Evolutionary conservation across 768 basidiomycete species (phyloP), one percentile per base, ranked within the genome.

Genomic region (Tulasnella sp.): DNA sequence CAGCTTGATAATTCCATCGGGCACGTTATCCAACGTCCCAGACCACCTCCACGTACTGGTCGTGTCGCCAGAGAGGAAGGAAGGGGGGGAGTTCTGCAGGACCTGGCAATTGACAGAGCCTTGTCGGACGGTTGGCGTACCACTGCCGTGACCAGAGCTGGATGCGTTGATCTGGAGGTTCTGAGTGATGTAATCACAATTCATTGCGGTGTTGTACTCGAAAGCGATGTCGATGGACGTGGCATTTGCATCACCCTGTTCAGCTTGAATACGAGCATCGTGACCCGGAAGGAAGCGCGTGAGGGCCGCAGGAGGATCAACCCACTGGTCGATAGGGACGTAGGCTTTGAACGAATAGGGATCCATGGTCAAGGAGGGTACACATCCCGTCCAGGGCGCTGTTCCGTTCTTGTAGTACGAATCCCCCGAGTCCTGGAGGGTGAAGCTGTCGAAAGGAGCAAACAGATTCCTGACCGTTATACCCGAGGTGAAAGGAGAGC

Each of bases 221-320:
- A 96, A 74, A 0, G 74, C 65, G 54, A 96, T 78, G 60, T 83
- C 71, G 51, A 88, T 67, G 2, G 69, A 70, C 6, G 77, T 79
- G 0, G 77, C 77, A 25, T 79, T 80, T 55, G 77, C 70, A 23
- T 75, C 67, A 17, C 74, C 75, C 15, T 68, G 67, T 21, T 73
- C 67, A 21, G 74, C 72, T 31, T 71, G 69, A 2, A 89, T 70
- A 40, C 92, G 84, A 40, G 80, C 75, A 64, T 96, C 92, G 67
- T 96, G 92, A 1, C 92, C 91, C 0, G 92, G 92, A 2, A 69
- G 66, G 69, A 94, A 94, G 53, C 77, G 78, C 15, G 87, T 88
- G 57, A 96, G 67, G 55, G 79, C 77, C 14, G 91, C 86, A 4
- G 73, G 77, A 51, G 85, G 81, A 5, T 78, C 62, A 5, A 79